phyloP scores from a whole-genome alignment of 2,329 filamentous ascomycete genomes.

The Fusarium staphyleae region DNA sequence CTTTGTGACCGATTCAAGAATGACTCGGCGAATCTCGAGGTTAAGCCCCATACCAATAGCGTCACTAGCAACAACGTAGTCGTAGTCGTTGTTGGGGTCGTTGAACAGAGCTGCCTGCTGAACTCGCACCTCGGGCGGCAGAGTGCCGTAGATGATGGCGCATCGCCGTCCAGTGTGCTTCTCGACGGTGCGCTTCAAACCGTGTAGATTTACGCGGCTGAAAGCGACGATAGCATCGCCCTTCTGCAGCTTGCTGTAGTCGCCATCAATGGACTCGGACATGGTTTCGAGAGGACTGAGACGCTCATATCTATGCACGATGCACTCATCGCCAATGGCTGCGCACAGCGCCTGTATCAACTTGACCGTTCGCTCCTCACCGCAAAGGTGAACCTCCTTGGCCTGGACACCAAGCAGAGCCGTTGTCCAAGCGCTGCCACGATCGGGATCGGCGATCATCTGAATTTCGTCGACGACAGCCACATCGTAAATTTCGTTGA shows the following conservation, averaged over 20 bases:
- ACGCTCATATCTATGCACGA: conserved; percentile 83
- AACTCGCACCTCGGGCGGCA: conserved; percentile 91
- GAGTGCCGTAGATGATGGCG: conserved; percentile 89
- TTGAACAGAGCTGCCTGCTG: conserved; percentile 95
- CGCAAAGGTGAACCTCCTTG: conserved; percentile 90
- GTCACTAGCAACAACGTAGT: conserved; percentile 91
- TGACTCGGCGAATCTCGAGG: conserved; percentile 85
- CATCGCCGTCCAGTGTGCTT: conserved; percentile 77
- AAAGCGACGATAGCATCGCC: conserved; percentile 93
- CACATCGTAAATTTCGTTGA: conserved; percentile 73
- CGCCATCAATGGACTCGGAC: conserved; percentile 65
- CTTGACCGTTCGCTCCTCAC: conserved; percentile 82
- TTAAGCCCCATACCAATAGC: conserved; percentile 98
- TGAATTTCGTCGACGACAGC: conserved; percentile 99
- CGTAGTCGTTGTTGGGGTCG: conserved; percentile 93
- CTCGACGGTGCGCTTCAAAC: conserved; percentile 80
- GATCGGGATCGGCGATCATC: conserved; percentile 83
- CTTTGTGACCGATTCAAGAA: conserved; percentile 83
- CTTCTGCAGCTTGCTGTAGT: conserved; percentile 75
- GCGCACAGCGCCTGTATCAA: conserved; percentile 80
- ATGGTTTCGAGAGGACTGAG: conserved; percentile 79
- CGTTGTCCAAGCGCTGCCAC: conserved; percentile 95
- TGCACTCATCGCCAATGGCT: conserved; percentile 79
- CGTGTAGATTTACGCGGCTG: conserved; percentile 81
- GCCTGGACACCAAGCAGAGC: conserved; percentile 87